These are phyloP conservation scores for Leccinum imitatum DNA, from an alignment of 768 basidiomycete species.

Conservation along the genomic window DNA sequence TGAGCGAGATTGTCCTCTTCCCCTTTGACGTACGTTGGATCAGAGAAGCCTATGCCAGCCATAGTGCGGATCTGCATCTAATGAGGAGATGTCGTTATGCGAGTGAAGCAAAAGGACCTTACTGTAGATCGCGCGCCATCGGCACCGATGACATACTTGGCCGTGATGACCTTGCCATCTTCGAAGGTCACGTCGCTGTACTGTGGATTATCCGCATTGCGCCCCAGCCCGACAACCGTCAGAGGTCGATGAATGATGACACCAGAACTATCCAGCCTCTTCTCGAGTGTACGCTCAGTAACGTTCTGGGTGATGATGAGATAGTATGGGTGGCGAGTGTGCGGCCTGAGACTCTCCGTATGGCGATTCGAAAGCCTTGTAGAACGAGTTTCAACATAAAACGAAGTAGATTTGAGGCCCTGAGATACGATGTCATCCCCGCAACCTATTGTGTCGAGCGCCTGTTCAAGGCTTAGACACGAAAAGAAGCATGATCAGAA, in stretches of 20 bases:
- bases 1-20: slow-evolving; percentile 7
- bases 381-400: slow-evolving; percentile 34
- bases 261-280: slow-evolving; percentile 14
- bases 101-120: background rate
- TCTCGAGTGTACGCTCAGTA: too few species aligned
- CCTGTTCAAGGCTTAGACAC: slow-evolving; percentile 38
- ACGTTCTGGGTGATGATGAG: too few species aligned
- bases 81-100: background rate
- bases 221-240: slow-evolving; percentile 26
- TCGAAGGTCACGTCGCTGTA: too few species aligned
- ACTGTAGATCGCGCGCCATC: too few species aligned
- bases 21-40: slow-evolving; percentile 37
- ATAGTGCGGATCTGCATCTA: slow-evolving; percentile 40
- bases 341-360: too few species aligned
- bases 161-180: too few species aligned
- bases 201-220: too few species aligned
- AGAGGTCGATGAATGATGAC: slow-evolving; percentile 38
- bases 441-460: slow-evolving; percentile 43
- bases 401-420: slow-evolving; percentile 34
- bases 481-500: background rate
- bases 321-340: too few species aligned
- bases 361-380: slow-evolving; percentile 22
- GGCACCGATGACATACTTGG: too few species aligned
- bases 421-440: slow-evolving; percentile 38
- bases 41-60: slow-evolving; percentile 42